phyloP scores from a whole-genome alignment of 169 alveolate genomes.

The Plasmodium cynomolgi region DNA sequence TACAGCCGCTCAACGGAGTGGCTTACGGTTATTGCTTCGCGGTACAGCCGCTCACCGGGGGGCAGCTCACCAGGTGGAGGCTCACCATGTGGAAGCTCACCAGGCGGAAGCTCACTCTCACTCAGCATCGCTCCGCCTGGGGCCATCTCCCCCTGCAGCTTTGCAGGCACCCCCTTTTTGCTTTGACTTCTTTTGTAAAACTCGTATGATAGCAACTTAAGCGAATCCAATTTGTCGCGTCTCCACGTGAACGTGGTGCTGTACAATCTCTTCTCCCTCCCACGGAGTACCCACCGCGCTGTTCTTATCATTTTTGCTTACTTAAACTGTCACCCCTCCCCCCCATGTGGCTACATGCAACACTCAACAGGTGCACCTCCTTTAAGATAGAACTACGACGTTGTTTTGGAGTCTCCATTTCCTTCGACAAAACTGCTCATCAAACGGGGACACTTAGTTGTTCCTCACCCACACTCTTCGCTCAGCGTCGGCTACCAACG shows the following conservation, averaged over 20 bases:
- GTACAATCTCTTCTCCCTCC: neutral
- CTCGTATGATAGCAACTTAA: slow-evolving; percentile 23
- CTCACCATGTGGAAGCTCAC: neutral
- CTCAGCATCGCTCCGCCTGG: neutral
- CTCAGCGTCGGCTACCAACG: neutral
- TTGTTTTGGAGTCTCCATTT: neutral
- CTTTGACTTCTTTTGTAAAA: slow-evolving; percentile 20
- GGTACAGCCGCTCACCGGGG: neutral
- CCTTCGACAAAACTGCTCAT: neutral
- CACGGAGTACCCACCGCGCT: neutral
- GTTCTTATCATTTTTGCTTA: neutral
- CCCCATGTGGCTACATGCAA: neutral
- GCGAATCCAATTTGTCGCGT: neutral
- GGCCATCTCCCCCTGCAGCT: neutral
- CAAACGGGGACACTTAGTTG: neutral
- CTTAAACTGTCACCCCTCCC: neutral
- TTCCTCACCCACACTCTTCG: neutral
- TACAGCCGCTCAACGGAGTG: neutral
- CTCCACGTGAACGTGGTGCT: neutral
- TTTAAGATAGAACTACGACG: neutral
- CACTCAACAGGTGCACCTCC: neutral
- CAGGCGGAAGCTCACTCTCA: neutral
- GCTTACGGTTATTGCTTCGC: neutral
- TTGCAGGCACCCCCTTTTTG: neutral
- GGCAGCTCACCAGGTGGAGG: neutral